Conservation (phyloP, 2,329 filamentous ascomycete species). For the Bisporella sp. region DNA sequence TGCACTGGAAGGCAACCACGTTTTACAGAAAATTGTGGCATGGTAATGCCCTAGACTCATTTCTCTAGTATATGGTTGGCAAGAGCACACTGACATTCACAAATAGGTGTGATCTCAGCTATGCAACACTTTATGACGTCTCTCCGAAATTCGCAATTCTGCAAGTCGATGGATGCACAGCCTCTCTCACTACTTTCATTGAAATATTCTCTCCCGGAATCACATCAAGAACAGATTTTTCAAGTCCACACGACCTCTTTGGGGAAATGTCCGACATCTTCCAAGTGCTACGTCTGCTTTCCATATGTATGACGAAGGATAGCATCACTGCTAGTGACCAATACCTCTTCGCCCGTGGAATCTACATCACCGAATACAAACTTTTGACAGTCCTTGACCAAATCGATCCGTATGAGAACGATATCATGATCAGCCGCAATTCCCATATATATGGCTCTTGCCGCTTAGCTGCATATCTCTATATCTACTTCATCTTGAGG, state of each 20-base stretch:
- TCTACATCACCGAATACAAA: not conserved
- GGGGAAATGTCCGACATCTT: slow-evolving; percentile 1
- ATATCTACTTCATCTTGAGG: not conserved
- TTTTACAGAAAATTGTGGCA: not conserved
- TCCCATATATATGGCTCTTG: not conserved
- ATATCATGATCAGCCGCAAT: not conserved
- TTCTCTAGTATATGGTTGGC: no score
- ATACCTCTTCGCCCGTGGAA: not conserved
- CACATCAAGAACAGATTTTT: not conserved
- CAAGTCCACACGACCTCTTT: not conserved
- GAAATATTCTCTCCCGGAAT: no score
- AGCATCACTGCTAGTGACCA: not conserved
- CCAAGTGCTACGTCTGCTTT: not conserved
- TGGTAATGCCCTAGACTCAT: not conserved
- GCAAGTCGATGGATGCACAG: no score
- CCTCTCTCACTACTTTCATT: no score
- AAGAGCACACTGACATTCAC: no score
- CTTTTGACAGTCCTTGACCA: not conserved
- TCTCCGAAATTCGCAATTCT: no score
- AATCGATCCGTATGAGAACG: not conserved
- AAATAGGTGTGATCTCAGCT: no score
- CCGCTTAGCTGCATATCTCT: not conserved
- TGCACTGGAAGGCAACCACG: not conserved
- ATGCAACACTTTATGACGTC: no score
- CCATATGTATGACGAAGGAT: not conserved